Conservation (phyloP, 768 basidiomycete species). For the Amanita brunnescens region DNA sequence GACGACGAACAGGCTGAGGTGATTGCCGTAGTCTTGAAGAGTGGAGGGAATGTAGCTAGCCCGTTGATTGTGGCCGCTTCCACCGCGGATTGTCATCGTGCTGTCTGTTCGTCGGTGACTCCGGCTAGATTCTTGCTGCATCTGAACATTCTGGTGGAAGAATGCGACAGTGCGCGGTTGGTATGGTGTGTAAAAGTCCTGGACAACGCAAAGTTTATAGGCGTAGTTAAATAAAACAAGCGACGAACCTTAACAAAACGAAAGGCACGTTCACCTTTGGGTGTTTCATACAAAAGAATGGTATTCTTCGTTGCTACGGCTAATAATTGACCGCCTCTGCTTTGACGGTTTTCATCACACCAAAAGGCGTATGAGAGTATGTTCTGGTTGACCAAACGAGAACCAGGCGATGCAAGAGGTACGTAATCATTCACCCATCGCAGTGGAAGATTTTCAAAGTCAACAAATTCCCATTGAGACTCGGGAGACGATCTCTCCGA, state of each 20-base stretch:
- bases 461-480: constrained; percentile 9
- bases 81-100: constrained; percentile 26
- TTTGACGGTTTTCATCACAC: constrained; percentile 43
- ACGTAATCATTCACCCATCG: constrained; percentile 87
- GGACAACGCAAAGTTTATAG: constrained; percentile 3
- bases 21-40: constrained; percentile 49
- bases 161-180: constrained; percentile 60
- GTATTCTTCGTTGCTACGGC: constrained; percentile 70
- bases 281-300: constrained; percentile 74
- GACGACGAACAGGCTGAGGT: constrained; percentile 70
- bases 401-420: constrained; percentile 60
- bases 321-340: constrained; percentile 44
- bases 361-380: constrained; percentile 64
- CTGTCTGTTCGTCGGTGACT: constrained; percentile 37
- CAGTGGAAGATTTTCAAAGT: constrained; percentile 64
- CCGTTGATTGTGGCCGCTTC: constrained; percentile 19
- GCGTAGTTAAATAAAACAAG: not conserved
- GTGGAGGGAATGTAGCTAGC: constrained; percentile 14
- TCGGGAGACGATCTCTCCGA: constrained; percentile 11
- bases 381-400: constrained; percentile 48
- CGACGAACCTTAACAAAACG: constrained; percentile 63
- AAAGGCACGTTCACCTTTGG: constrained; percentile 75
- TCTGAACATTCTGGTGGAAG: constrained; percentile 52
- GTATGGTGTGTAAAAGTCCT: constrained; percentile 83
- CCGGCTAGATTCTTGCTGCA: constrained; percentile 35